phyloP scores from a whole-genome alignment of 345 rosid species.

The Citrus australasica region DNA sequence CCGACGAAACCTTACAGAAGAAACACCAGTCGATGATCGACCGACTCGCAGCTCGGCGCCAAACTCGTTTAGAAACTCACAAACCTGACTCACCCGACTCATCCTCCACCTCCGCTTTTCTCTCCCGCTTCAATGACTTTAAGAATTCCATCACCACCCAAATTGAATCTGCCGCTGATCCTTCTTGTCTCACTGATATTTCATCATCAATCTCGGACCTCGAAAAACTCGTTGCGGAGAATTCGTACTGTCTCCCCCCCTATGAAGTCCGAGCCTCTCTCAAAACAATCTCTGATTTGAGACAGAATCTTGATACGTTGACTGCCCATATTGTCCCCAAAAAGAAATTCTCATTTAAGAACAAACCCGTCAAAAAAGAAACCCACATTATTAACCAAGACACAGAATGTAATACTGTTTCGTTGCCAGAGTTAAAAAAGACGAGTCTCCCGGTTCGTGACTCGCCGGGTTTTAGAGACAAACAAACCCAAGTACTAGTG shows the following conservation, averaged over 20 bases:
- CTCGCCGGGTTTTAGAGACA: slow-evolving; percentile 67
- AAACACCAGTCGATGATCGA: slow-evolving; percentile 57
- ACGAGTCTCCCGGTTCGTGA: slow-evolving; percentile 30
- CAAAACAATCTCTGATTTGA: slow-evolving; percentile 59
- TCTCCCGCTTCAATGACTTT: slow-evolving; percentile 53
- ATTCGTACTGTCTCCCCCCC: slow-evolving; percentile 69
- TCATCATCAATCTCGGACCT: slow-evolving; percentile 61
- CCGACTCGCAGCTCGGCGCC: slow-evolving; percentile 74
- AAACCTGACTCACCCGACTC: slow-evolving; percentile 36
- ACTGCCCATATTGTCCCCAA: slow-evolving; percentile 48
- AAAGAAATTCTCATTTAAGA: slow-evolving; percentile 74
- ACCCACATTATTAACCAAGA: background rate
- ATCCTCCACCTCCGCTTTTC: slow-evolving; percentile 52
- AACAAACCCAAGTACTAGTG: slow-evolving; percentile 36
- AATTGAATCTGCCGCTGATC: slow-evolving; percentile 38
- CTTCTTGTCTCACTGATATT: slow-evolving; percentile 45
- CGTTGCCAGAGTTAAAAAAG: background rate
- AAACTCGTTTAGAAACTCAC: slow-evolving; percentile 37
- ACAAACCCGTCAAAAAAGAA: slow-evolving; percentile 39
- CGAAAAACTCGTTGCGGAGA: slow-evolving; percentile 72
- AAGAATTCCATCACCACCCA: slow-evolving; percentile 52
- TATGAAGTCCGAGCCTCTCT: slow-evolving; percentile 80
- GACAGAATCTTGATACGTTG: slow-evolving; percentile 52
- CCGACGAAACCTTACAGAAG: background rate
- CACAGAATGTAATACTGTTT: background rate